Base-by-base conservation (phyloP, 2,329 filamentous ascomycete genomes). In the Pochonia chlamydosporia region DNA sequence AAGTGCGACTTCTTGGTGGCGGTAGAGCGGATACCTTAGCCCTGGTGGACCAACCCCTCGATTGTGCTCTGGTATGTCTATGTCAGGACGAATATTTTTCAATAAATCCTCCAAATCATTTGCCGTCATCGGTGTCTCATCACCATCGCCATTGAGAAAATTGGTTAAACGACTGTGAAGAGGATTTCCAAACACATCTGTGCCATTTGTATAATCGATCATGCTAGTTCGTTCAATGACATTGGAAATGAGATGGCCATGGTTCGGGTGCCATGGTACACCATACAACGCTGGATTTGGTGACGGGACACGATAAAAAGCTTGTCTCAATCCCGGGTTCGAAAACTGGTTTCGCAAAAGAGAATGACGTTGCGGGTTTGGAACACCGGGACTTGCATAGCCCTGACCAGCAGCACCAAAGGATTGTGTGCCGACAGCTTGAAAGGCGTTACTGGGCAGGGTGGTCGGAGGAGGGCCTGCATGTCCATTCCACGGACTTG, bases 1-100 rank as follows among this genome's bases (percentile, higher is more conserved):
- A 25, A 96, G 71, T 6, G 89, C 89, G 65, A 92, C 70, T 56
- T 87, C 84, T 60, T 96, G 91, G 58, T 96, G 90, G 40, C 85
- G 81, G 68, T 93, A 89, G 8, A 96, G 71, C 0, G 76, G 70
- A 48, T 80, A 82, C 49, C 73, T 80, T 59, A 96, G 77, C 1
- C 76, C 83, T 36, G 77, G 74, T 0, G 89, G 89, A 0, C 85
- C 89, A 21, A 79, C 78, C 49, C 86, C 81, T 14, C 84, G 77
- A 44, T 82, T 74, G 46, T 83, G 75, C 24, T 74, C 70, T 0
- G 77, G 71, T 11, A 84, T 73, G 6, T 86, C 81, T 57, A 81
- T 75, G 56, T 91, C 87, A 0, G 86, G 84, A 20, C 82, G 75
- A 52, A 91, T 90, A 51, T 88, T 89, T 39, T 82, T 74, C 10